These are phyloP conservation scores for Eucommia ulmoides DNA, from an alignment of 257 asterid species.

Conservation along the genomic window DNA sequence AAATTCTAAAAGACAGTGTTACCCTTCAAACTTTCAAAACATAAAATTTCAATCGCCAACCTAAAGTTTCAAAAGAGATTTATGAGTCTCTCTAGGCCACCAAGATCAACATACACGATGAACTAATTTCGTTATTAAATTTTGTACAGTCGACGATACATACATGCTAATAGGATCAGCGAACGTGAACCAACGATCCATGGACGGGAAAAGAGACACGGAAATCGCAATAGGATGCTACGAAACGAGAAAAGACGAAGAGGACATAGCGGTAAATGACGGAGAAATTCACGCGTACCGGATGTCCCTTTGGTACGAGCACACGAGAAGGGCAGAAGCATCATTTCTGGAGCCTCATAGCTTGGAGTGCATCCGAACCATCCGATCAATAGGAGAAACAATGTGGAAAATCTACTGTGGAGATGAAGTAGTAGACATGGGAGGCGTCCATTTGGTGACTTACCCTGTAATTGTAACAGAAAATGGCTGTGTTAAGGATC, in stretches of 20 bases:
- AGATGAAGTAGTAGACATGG: constrained; percentile 61
- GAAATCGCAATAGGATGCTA: background rate
- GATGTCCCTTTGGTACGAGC: constrained; percentile 78
- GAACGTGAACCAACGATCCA: constrained; percentile 79
- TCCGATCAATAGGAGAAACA: constrained; percentile 46
- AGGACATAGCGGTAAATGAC: constrained; percentile 11
- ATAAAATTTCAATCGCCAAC: no score
- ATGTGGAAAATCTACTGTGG: constrained; percentile 67
- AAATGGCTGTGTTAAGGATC: constrained; percentile 47
- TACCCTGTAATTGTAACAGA: constrained; percentile 50
- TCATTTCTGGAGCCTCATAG: constrained; percentile 45
- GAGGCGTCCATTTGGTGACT: constrained; percentile 56
- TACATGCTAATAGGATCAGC: constrained; percentile 80
- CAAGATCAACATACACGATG: no score
- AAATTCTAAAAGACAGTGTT: no score
- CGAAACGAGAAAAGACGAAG: background rate
- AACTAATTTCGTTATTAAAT: background rate
- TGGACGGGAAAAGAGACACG: constrained; percentile 44
- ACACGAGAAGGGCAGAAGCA: constrained; percentile 44
- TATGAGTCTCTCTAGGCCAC: no score
- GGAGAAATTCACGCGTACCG: constrained; percentile 67
- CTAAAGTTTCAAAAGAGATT: no score
- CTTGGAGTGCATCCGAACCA: constrained; percentile 37
- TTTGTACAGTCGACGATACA: constrained; percentile 59
- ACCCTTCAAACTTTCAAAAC: no score